Evolutionary conservation across 225 moss, liverwort and hornwort species (phyloP), one percentile per base, ranked within the genome.

Genomic region (Marchantia paleacea): DNA sequence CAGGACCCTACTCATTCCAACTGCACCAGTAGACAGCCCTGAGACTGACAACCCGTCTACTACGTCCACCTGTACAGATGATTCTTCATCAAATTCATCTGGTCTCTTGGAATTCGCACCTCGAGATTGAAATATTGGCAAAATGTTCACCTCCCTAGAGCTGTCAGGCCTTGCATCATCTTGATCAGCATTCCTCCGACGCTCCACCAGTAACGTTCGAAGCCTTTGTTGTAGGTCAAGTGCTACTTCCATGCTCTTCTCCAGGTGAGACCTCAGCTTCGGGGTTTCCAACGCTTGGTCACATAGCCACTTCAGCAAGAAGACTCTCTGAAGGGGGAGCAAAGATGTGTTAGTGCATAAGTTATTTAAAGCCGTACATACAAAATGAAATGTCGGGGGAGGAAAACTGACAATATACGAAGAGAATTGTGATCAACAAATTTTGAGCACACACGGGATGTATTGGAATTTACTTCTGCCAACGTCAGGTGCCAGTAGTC

Each of bases 401-500:
- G 12, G 47, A 10, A 69, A 69, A 19, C 69, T 69, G 12, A 11
- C 29, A 69, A 69, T 69, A 39, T 39, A 39, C 39, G 39, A 39
- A 5, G 39, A 2, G 39, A 39, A 39, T 2, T 5, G n/a, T 39
- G 39, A 39, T 39, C 39, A 39, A 39, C 12, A 69, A 26, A 69
- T 0, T 29, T 7, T 14, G 47, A n/a, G 52, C 52, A 55, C 14
- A n/a, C 10, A 28, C 4, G 19, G 25, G 28, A 26, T 62, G 60
- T 39, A 9, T 39, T 31, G 58, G 24, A 30, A 29, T 88, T 91
- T 84, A 95, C 97, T 54, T 95, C 94, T 83, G 89, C 78, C 73
- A 95, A 84, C 79, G 82, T 91, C 76, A 95, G 80, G 55, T 94
- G 91, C 95, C 99, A 99, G 79, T 95, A 99, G 60, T 99, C 99